phyloP scores from a whole-genome alignment of 2,329 filamentous ascomycete genomes.

The Colletotrichum sidae region DNA sequence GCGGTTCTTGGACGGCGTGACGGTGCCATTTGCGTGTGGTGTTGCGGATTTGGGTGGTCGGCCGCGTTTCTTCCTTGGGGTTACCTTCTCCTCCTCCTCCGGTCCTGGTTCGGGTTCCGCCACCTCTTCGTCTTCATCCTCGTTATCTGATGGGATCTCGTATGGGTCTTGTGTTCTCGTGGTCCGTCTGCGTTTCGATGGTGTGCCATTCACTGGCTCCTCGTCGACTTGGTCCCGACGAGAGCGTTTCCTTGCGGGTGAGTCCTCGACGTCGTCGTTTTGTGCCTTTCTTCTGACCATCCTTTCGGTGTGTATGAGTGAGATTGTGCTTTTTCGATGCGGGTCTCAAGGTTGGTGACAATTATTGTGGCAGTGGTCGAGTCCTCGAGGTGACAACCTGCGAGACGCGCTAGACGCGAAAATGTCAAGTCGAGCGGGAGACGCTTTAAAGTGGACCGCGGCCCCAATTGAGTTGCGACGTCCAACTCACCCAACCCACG shows the following conservation, averaged over 20 bases:
- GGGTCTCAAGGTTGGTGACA: background rate
- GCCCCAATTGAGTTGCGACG: constrained; percentile 17
- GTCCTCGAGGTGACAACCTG: constrained; percentile 1
- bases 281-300: constrained; percentile 20
- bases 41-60: constrained; percentile 47
- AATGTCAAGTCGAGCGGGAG: constrained; percentile 23
- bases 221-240: constrained; percentile 42
- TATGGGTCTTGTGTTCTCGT: constrained; percentile 26
- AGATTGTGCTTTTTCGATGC: background rate
- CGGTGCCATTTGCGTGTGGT: constrained; percentile 43
- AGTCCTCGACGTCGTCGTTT: constrained; percentile 9
- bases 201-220: constrained; percentile 45
- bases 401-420: constrained; percentile 34
- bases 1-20: constrained; percentile 51
- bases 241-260: constrained; percentile 39
- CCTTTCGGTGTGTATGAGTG: background rate
- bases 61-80: constrained; percentile 49
- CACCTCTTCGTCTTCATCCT: constrained; percentile 21
- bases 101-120: constrained; percentile 36
- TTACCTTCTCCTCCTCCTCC: constrained; percentile 47
- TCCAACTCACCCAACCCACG: constrained; percentile 1
- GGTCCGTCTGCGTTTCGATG: constrained; percentile 48
- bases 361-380: constrained; percentile 1
- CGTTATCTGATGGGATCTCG: constrained; percentile 23
- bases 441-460: constrained; percentile 9